These are phyloP conservation scores for Crithidia fasciculata DNA, from an alignment of 208 protist genomes.

Conservation along the genomic window DNA sequence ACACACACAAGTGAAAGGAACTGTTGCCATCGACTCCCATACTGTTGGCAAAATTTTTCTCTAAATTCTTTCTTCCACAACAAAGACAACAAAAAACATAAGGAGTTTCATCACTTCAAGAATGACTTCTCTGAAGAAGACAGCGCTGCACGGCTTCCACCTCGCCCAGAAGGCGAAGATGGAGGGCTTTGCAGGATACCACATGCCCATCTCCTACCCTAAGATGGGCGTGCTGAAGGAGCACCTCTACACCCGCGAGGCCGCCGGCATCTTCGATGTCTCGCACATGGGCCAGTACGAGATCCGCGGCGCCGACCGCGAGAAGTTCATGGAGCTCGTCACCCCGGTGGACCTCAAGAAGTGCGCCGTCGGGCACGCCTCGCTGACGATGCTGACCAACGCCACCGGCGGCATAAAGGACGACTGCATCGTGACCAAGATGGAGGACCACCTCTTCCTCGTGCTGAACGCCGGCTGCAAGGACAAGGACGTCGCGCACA, in stretches of 20 bases:
- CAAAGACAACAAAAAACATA: no score
- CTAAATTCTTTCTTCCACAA: no score
- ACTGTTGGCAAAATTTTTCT: no score
- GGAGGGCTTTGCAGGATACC: conserved; percentile 95
- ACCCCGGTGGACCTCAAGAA: conserved; percentile 83
- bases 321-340: conserved; percentile 93
- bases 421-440: conserved; percentile 95
- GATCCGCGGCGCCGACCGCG: conserved; percentile 90
- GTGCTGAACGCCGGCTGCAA: conserved; percentile 97
- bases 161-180: conserved; percentile 92
- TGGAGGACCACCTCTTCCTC: conserved; percentile 88
- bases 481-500: conserved; percentile 94
- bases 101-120: no score
- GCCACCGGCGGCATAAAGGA: conserved; percentile 94
- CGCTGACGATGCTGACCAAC: conserved; percentile 95
- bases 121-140: conserved; percentile 68
- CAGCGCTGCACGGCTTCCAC: conserved; percentile 88
- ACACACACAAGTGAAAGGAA: no score
- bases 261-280: conserved; percentile 96
- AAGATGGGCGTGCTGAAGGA: conserved; percentile 85
- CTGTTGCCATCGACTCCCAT: no score
- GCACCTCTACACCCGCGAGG: conserved; percentile 89
- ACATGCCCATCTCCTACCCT: conserved; percentile 96
- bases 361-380: conserved; percentile 42
- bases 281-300: conserved; percentile 97